These are phyloP conservation scores for Sabuloglossum arenarium DNA, from an alignment of 495 filamentous ascomycete genomes.

Conservation along the genomic window DNA sequence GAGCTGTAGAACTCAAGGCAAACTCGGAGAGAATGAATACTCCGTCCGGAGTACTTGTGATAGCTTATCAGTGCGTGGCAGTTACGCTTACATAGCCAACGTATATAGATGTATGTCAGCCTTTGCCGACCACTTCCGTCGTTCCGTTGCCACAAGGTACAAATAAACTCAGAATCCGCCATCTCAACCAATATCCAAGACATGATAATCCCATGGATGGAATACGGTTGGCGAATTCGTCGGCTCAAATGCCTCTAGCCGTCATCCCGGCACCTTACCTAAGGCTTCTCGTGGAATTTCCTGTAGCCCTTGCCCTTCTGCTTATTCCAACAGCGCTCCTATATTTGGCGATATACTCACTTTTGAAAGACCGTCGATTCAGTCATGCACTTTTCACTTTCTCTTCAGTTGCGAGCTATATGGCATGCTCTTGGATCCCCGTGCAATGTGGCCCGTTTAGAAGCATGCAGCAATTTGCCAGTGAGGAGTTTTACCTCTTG, in stretches of 20 bases:
- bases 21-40: too few relatives aligned
- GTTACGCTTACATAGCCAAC: too few relatives aligned
- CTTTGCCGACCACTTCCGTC: background rate
- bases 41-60: too few relatives aligned
- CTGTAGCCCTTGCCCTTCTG: background rate
- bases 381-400: background rate
- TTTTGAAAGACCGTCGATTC: background rate
- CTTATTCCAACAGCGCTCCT: background rate
- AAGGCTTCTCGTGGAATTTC: background rate
- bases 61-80: too few relatives aligned
- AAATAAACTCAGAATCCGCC: background rate
- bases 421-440: slow-evolving; percentile 7
- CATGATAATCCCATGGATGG: background rate
- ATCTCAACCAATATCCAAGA: background rate
- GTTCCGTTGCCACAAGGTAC: background rate
- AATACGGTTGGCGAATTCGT: background rate
- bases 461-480: slow-evolving; percentile 14
- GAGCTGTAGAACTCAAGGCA: too few relatives aligned
- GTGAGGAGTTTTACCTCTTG: slow-evolving; percentile 1
- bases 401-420: background rate
- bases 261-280: background rate
- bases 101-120: background rate
- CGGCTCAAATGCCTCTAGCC: background rate
- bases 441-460: slow-evolving; percentile 11
- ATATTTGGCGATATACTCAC: slow-evolving; percentile 1